Conservation (phyloP, 139 green algal species). For the Edaphochlamys debaryana region DNA sequence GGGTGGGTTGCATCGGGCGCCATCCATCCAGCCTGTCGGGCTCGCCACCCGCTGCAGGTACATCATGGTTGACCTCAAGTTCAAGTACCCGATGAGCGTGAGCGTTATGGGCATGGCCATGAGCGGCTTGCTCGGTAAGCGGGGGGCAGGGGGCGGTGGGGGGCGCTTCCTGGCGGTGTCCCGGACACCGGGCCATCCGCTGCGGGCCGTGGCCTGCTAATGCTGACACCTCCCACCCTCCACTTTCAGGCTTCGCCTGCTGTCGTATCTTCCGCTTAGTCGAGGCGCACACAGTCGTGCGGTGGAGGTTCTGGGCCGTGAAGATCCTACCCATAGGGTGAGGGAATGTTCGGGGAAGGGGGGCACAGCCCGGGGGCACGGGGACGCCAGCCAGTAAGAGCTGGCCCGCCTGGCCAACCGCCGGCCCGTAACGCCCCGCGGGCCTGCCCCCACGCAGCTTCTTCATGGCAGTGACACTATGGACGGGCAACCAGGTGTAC, state of each 20-base stretch:
- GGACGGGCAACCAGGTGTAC: constrained; percentile 95
- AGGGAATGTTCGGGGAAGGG: no score
- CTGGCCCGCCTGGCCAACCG: no score
- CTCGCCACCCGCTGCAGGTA: constrained; percentile 38
- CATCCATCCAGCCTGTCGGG: neutral
- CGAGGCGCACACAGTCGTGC: constrained; percentile 66
- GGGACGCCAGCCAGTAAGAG: no score
- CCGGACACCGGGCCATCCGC: no score
- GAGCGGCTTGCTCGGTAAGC: constrained; percentile 62
- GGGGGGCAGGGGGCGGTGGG: no score
- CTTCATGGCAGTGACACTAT: constrained; percentile 91
- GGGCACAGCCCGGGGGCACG: no score
- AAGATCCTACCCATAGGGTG: constrained; percentile 73
- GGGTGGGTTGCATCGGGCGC: neutral
- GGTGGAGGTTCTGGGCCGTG: constrained; percentile 55
- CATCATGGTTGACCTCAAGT: constrained; percentile 78
- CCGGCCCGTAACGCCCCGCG: no score
- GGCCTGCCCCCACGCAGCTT: constrained; percentile 39
- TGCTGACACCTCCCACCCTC: no score
- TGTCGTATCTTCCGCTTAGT: constrained; percentile 74
- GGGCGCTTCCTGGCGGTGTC: no score
- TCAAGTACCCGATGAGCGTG: constrained; percentile 84
- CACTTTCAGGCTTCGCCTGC: constrained; percentile 67
- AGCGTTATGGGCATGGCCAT: constrained; percentile 79
- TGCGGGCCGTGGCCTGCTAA: no score